Percentiles rank a stretch among this genome's conserved stretches.
phyloP scores from a whole-genome alignment of 2,329 filamentous ascomycete species.

The Colletotrichum lupini region DNA sequence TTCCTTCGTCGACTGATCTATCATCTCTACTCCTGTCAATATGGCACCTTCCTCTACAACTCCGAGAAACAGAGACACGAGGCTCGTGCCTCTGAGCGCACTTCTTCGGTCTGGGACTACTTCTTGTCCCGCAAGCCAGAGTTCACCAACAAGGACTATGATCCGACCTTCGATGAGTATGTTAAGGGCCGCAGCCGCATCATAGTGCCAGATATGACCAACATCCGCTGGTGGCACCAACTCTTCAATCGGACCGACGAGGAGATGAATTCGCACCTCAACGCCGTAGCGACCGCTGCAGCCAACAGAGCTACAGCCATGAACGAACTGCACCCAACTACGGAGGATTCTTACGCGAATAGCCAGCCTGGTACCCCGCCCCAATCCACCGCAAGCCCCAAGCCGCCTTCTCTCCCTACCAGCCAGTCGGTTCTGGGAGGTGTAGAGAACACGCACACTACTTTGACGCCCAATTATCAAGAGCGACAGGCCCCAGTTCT shows the following conservation, averaged over 20 bases:
- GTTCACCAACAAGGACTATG: slow-evolving; percentile 86
- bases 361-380: slow-evolving; percentile 41
- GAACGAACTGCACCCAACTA: slow-evolving; percentile 37
- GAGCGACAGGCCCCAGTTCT: slow-evolving; percentile 43
- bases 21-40: slow-evolving; percentile 95
- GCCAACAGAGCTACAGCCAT: slow-evolving; percentile 46
- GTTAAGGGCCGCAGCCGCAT: slow-evolving; percentile 84
- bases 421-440: slow-evolving; percentile 67
- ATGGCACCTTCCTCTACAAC: slow-evolving; percentile 96
- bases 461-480: slow-evolving; percentile 55
- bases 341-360: slow-evolving; percentile 36
- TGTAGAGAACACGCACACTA: slow-evolving; percentile 68
- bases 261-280: slow-evolving; percentile 86
- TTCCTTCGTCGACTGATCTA: slow-evolving; percentile 91
- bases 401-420: slow-evolving; percentile 49
- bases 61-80: slow-evolving; percentile 89
- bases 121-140: slow-evolving; percentile 84
- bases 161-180: slow-evolving; percentile 79
- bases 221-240: slow-evolving; percentile 95
- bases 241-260: slow-evolving; percentile 86
- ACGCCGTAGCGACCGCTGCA: slow-evolving; percentile 64
- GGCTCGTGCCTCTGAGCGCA: slow-evolving; percentile 74
- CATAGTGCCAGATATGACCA: slow-evolving; percentile 79
- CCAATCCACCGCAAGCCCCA: slow-evolving; percentile 45
- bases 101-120: slow-evolving; percentile 94